Base-by-base conservation (phyloP, 768 basidiomycete genomes). In the Gautieria morchelliformis region DNA sequence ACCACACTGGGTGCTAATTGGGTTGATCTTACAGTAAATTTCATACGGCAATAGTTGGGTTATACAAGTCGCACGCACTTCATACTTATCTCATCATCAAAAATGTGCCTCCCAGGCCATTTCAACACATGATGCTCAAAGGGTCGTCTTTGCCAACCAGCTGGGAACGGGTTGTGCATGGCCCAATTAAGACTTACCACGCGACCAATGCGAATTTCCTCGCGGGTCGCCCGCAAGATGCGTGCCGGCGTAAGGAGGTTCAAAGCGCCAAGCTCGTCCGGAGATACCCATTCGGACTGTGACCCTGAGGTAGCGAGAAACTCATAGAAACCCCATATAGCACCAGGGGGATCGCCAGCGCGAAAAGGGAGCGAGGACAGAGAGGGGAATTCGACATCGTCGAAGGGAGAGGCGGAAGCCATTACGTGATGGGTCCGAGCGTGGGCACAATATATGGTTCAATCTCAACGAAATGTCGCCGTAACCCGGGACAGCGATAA, bases 231-330 rank as follows among this genome's bases (percentile, higher is more conserved):
- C 35, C 47, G 47, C 10, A 59, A 33, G 4, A 60, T 55, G 33
- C 53, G 53, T 22, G 55, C 42, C 22, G 56, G 56, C 11, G 60
- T 60, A 45, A 60, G 56, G 19, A 60, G 52, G 46, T 60, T 60
- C 39, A 60, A 30, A 39, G 60, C 46, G 5, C 60, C 60, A 35
- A 60, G 60, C 49, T 58, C 27, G 35, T 60, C 60, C 19, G 32
- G 12, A 20, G 19, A 35, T 12, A 15, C 42, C 41, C 14, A 33
- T 22, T 47, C 4, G 4, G 46, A 4, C n/a, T 41, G 14, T 4
- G 40, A 41, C 45, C 27, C 45, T 24, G 41, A 37, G 42, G 42
- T 50, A 58, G 19, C n/a, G 27, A 54, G 41, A 27, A 9, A 41
- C 32, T 54, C 53, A 44, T 54, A 54, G 27, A 54, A 54, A 22